These are phyloP conservation scores for Penicillium riverlandense DNA, from an alignment of 495 filamentous ascomycete species.

Conservation along the genomic window DNA sequence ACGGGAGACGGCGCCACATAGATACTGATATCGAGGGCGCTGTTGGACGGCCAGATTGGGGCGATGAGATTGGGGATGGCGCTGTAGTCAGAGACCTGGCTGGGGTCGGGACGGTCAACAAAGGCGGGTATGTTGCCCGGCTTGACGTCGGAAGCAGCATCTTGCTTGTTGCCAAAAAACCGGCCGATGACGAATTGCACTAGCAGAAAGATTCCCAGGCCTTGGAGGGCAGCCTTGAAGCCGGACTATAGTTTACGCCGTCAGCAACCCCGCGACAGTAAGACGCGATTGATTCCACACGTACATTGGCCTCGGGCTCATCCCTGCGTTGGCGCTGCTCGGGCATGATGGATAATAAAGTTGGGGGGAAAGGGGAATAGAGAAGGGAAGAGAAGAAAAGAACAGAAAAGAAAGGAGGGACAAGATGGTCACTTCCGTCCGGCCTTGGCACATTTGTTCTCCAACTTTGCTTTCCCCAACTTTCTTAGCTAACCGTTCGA, in stretches of 20 bases:
- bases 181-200: conserved; percentile 57
- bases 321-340: conserved; percentile 37
- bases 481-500: background rate
- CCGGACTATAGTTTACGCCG: conserved; percentile 33
- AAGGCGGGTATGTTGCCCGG: conserved; percentile 56
- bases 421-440: conserved; percentile 10
- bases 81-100: conserved; percentile 61
- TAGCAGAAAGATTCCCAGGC: conserved; percentile 61
- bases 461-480: conserved; percentile 7
- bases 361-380: background rate
- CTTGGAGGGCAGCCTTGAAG: conserved; percentile 53
- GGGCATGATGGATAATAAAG: conserved; percentile 27
- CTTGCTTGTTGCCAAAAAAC: conserved; percentile 46
- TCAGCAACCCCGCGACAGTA: conserved; percentile 9
- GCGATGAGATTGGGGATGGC: conserved; percentile 67
- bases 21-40: conserved; percentile 72
- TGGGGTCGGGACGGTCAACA: conserved; percentile 50
- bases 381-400: conserved; percentile 8
- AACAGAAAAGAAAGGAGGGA: conserved; percentile 21
- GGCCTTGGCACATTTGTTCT: conserved; percentile 15
- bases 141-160: conserved; percentile 33
- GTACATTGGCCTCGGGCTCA: conserved; percentile 29
- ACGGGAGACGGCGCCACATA: conserved; percentile 72
- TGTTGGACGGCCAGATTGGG: conserved; percentile 81
- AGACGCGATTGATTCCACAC: conserved; percentile 10